These are phyloP conservation scores for Cystobasidium slooffiae DNA, from an alignment of 1,284 basidiomycete genomes.

Conservation along the genomic window DNA sequence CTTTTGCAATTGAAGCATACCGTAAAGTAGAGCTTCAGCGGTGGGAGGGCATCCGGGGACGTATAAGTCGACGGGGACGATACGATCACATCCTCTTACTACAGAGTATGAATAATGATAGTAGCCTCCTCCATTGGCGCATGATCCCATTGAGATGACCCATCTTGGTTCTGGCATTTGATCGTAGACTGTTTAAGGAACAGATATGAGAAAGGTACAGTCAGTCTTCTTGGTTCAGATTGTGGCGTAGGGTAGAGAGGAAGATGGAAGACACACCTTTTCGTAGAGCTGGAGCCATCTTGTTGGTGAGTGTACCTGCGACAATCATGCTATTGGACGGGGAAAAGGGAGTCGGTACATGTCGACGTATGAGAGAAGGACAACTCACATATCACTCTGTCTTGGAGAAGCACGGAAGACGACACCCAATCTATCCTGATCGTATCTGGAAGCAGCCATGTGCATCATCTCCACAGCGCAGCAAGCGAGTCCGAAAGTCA, in stretches of 20 bases:
- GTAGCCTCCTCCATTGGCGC: slow-evolving; percentile 63
- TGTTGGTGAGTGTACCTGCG: slow-evolving; percentile 97
- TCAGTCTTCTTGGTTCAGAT: neutral
- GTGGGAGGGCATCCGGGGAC: slow-evolving; percentile 83
- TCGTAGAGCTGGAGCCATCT: slow-evolving; percentile 97
- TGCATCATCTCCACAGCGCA: slow-evolving; percentile 92
- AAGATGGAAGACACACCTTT: slow-evolving; percentile 59
- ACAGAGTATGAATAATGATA: slow-evolving; percentile 90
- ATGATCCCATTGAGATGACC: slow-evolving; percentile 99
- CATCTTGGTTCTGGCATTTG: slow-evolving; percentile 65
- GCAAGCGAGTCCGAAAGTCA: slow-evolving; percentile 98
- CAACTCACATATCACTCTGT: slow-evolving; percentile 48
- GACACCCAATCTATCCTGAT: slow-evolving; percentile 96
- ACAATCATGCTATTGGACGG: slow-evolving; percentile 99
- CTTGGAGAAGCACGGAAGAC: slow-evolving; percentile 98
- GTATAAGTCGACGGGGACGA: slow-evolving; percentile 97
- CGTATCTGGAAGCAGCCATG: slow-evolving; percentile 97
- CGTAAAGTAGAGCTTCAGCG: slow-evolving; percentile 80
- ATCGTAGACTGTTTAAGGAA: slow-evolving; percentile 45
- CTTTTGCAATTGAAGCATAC: slow-evolving; percentile 82
- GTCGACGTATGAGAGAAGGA: neutral
- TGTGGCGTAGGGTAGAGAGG: slow-evolving; percentile 18
- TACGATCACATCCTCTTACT: slow-evolving; percentile 97
- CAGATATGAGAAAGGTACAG: slow-evolving; percentile 14
- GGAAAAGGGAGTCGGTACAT: neutral